Conservation (phyloP, 202 grass and related monocot genomes). For the Hordeum pubiflorum region DNA sequence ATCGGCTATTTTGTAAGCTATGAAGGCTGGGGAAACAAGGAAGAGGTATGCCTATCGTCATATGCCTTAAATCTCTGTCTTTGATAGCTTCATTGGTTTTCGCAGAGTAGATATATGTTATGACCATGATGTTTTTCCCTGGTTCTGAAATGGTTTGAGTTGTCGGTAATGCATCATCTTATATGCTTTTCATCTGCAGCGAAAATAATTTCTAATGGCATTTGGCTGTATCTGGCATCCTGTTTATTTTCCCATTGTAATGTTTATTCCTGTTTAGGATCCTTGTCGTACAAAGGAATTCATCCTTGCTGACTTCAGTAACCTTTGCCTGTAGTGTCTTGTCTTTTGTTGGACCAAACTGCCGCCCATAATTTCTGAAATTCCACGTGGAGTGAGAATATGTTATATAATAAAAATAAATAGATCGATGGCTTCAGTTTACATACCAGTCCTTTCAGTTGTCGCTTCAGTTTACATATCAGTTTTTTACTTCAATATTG, state of each 20-base stretch:
- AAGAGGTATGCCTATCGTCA: slow-evolving; percentile 51
- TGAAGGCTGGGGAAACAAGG: slow-evolving; percentile 78
- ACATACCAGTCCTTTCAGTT: not conserved
- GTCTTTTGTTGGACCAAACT: not conserved
- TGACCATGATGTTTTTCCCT: not conserved
- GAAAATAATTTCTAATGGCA: not conserved
- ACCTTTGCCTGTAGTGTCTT: not conserved
- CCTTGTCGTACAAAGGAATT: not conserved
- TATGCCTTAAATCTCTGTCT: not conserved
- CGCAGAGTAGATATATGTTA: not conserved
- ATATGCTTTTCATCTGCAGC: not conserved
- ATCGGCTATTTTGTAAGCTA: slow-evolving; percentile 80
- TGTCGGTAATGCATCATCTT: not conserved
- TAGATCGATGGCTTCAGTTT: not conserved
- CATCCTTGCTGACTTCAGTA: not conserved
- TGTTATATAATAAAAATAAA: slow-evolving; percentile 4
- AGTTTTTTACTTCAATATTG: not conserved
- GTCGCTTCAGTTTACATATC: not conserved
- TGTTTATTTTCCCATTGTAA: not conserved
- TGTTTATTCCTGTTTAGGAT: not conserved
- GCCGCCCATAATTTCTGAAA: not conserved
- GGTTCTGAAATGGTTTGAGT: not conserved
- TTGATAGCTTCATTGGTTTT: not conserved
- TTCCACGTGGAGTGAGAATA: not conserved
- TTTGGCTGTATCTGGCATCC: not conserved